Evolutionary conservation across 331 rosid genomes (phyloP).

Genomic region (Malus hybrid): DNA sequence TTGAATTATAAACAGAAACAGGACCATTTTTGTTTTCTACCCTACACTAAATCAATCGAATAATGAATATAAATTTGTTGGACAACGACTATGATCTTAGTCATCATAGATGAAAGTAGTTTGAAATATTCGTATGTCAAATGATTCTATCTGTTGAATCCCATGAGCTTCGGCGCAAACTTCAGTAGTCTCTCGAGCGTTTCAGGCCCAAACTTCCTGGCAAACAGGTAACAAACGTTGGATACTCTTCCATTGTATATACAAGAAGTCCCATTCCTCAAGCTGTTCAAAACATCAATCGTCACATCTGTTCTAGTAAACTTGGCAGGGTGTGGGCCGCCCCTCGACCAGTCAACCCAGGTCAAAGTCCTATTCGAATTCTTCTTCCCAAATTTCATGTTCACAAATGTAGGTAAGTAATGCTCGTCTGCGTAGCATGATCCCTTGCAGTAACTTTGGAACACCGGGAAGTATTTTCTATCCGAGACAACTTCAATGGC

Average conservation of each 20-base stretch:
- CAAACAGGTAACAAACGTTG: constrained; percentile 54
- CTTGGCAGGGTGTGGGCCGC: constrained; percentile 64
- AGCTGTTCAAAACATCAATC: constrained; percentile 26
- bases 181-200: constrained; percentile 37
- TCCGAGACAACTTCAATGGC: constrained; percentile 55
- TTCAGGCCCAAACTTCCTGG: constrained; percentile 53
- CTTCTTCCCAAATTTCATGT: constrained; percentile 30
- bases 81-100: neutral
- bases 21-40: neutral
- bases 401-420: constrained; percentile 62
- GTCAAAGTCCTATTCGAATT: constrained; percentile 68
- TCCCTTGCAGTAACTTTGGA: constrained; percentile 19
- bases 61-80: neutral
- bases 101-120: no score
- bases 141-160: constrained; percentile 3
- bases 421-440: constrained; percentile 74
- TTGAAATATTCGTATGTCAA: no score
- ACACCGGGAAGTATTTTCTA: constrained; percentile 28
- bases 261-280: constrained; percentile 42
- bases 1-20: no score
- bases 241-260: constrained; percentile 29
- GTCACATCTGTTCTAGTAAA: constrained; percentile 38
- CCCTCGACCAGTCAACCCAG: constrained; percentile 89
- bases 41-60: neutral
- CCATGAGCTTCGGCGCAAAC: constrained; percentile 48